Evolutionary conservation across 768 basidiomycete species (phyloP), one percentile per base, ranked within the genome.

Genomic region (Dacryopinax spathularia): DNA sequence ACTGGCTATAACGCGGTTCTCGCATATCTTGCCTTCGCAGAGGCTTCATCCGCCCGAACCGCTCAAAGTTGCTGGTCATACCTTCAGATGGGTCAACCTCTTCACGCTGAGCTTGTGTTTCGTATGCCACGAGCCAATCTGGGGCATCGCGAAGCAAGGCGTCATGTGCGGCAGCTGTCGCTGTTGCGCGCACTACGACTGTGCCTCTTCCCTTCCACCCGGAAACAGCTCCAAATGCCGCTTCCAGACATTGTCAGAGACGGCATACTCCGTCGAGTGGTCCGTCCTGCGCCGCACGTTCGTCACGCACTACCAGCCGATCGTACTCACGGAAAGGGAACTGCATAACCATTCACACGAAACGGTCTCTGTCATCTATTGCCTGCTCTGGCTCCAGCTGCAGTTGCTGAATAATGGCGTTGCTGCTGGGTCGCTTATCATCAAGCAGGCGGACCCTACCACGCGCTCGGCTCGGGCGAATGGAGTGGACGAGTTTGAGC

Each of bases 41-140:
- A 71, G 72, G 59, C 68, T 69, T 16, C 63, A 33, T 18, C 66
- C 62, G 22, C 62, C 67, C 15, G 67, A 66, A 29, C 37, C 65
- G 41, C 61, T 72, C 25, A 66, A 66, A 59, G 69, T 71, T 33
- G 74, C 75, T 15, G 70, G 75, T 33, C 88, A 91, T 69, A 68
- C 70, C 1, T 85, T 91, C 70, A 72, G 74, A 37, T 68, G 74
- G 9, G 80, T 84, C 65, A 90, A 86, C 68, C 72, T 88, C 41
- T 91, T 91, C 74, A 86, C 83, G 27, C 72, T 91, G 7, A 81
- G 81, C n/a, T 77, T 86, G 9, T 93, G 90, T 70, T 78, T 81
- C 65, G 70, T 79, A 2, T 93, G 90, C 71, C 77, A 73, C 20
- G 72, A 78, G 41, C 90, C 90, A 1, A 77, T 91, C 12, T 91